These are phyloP conservation scores for Boletus rubescentipes DNA, from an alignment of 768 basidiomycete species.

Conservation along the genomic window DNA sequence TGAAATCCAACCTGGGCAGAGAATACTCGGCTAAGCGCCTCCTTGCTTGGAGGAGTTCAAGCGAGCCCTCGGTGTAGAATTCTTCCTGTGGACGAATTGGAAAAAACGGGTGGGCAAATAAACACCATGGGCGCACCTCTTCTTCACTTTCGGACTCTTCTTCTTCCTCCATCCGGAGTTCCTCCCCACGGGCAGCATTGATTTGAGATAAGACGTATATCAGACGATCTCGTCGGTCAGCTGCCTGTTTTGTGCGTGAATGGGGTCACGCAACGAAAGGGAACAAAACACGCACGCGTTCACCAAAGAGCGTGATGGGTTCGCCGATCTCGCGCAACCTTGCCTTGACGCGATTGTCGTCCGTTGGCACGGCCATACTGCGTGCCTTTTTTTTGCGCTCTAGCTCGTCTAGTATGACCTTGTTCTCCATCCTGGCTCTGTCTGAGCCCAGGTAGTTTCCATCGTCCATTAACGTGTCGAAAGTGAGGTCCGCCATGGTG, in stretches of 20 bases:
- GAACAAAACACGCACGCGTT: conserved; percentile 69
- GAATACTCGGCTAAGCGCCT: conserved; percentile 90
- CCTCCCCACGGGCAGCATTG: conserved; percentile 82
- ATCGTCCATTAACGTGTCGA: conserved; percentile 77
- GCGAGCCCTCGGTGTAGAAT: conserved; percentile 90
- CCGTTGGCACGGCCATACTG: conserved; percentile 92
- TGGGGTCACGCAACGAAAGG: conserved; percentile 1
- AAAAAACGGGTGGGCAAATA: background rate
- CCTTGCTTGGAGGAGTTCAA: conserved; percentile 84
- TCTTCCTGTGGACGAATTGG: conserved; percentile 60
- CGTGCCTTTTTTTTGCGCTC: conserved; percentile 96
- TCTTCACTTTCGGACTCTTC: conserved; percentile 72
- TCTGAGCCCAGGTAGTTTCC: conserved; percentile 73
- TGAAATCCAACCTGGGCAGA: conserved; percentile 86
- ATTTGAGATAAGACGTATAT: conserved; percentile 95
- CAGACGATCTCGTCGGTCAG: conserved; percentile 93
- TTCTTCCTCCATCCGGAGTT: conserved; percentile 70
- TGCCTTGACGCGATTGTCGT: conserved; percentile 90
- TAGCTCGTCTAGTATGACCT: conserved; percentile 90
- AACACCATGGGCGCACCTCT: conserved; percentile 47
- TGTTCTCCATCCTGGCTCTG: conserved; percentile 75
- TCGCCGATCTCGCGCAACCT: conserved; percentile 91
- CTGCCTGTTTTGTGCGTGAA: conserved; percentile 57
- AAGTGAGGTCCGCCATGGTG: conserved; percentile 71
- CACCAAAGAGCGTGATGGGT: conserved; percentile 96